phyloP scores from a whole-genome alignment of 805 yeast species.

The Pichia deserticola region DNA sequence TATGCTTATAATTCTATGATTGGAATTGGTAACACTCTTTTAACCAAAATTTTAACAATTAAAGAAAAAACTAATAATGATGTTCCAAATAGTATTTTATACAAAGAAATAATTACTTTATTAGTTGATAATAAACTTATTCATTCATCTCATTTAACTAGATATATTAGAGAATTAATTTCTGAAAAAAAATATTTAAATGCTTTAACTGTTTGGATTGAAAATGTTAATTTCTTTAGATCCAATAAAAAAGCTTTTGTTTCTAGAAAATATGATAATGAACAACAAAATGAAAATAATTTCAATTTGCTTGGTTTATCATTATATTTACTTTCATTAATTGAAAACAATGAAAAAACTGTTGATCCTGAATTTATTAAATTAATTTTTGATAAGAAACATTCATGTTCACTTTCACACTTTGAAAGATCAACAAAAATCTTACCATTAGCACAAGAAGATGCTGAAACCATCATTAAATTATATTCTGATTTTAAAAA shows the following conservation, averaged over 20 bases:
- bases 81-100: slow-evolving; percentile 19
- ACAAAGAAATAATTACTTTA: slow-evolving; percentile 15
- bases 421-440: background rate
- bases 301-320: slow-evolving; percentile 14
- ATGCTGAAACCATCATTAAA: slow-evolving; percentile 2
- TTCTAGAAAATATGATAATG: background rate
- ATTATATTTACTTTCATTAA: slow-evolving; percentile 16
- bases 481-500: slow-evolving; percentile 4
- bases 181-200: slow-evolving; percentile 19
- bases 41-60: slow-evolving; percentile 6
- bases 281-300: background rate
- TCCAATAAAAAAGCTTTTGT: slow-evolving; percentile 13
- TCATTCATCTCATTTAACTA: slow-evolving; percentile 23
- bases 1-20: background rate
- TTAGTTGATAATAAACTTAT: slow-evolving; percentile 15
- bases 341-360: slow-evolving; percentile 9
- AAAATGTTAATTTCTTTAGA: slow-evolving; percentile 21
- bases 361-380: slow-evolving; percentile 19
- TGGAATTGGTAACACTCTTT: slow-evolving; percentile 4
- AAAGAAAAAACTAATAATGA: slow-evolving; percentile 9
- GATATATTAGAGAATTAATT: slow-evolving; percentile 18
- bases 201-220: slow-evolving; percentile 25
- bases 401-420: background rate
- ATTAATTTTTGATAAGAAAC: slow-evolving; percentile 8
- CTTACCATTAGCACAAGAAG: slow-evolving; percentile 5